These are phyloP conservation scores for Cystobasidium pallidum DNA, from an alignment of 1,284 basidiomycete genomes.

Conservation along the genomic window DNA sequence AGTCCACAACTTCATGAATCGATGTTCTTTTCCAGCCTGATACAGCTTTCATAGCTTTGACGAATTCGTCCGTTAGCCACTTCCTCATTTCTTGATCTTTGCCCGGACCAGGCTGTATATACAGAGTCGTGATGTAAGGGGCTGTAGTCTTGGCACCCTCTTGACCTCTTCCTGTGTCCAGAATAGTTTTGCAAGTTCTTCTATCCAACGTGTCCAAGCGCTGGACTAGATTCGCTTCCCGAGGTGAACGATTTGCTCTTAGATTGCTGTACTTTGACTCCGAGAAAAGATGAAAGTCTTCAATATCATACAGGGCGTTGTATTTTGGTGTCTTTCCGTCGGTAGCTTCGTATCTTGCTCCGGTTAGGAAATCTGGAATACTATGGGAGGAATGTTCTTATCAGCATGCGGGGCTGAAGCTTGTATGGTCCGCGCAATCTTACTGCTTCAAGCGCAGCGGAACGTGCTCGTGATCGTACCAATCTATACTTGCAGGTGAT, in stretches of 20 bases:
- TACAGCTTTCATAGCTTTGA: slow-evolving; percentile 48
- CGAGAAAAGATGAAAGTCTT: slow-evolving; percentile 53
- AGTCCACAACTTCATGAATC: slow-evolving; percentile 52
- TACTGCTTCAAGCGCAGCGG: slow-evolving; percentile 55
- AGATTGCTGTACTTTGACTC: slow-evolving; percentile 55
- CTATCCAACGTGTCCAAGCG: slow-evolving; percentile 56
- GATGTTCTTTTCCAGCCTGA: slow-evolving; percentile 52
- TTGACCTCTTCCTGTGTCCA: slow-evolving; percentile 48
- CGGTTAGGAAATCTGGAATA: slow-evolving; percentile 53
- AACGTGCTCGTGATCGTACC: slow-evolving; percentile 59
- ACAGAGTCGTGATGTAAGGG: slow-evolving; percentile 48
- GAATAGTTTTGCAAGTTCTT: slow-evolving; percentile 54
- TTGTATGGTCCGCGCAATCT: slow-evolving; percentile 7
- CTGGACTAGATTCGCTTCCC: slow-evolving; percentile 56
- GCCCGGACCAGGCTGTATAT: slow-evolving; percentile 40
- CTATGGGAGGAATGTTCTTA: too few relatives aligned
- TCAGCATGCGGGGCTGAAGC: too few relatives aligned
- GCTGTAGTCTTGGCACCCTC: slow-evolving; percentile 36
- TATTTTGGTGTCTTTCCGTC: slow-evolving; percentile 50
- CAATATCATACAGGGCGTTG: slow-evolving; percentile 57
- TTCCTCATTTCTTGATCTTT: slow-evolving; percentile 45
- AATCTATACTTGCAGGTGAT: slow-evolving; percentile 49
- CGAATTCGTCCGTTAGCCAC: slow-evolving; percentile 52
- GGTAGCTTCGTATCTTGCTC: slow-evolving; percentile 52
- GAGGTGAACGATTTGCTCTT: slow-evolving; percentile 53